Evolutionary conservation across 495 filamentous ascomycete genomes (phyloP), one percentile per base, ranked within the genome.

Genomic region (Pseudevernia furfuracea): DNA sequence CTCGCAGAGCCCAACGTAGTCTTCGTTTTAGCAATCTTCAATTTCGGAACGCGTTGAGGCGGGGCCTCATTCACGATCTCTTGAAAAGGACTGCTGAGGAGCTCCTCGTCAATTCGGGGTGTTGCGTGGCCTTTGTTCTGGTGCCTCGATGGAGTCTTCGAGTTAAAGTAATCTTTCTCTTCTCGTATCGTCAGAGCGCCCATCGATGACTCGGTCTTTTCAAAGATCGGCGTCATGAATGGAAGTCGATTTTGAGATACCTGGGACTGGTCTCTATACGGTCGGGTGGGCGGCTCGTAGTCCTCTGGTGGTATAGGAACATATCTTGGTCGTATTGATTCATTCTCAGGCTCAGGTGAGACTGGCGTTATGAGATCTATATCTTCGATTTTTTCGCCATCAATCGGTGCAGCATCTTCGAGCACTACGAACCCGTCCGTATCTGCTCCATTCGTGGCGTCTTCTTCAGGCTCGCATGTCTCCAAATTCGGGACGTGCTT

Each of bases 161-260:
- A 78, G 69, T 78, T 81, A 72, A 85, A 85, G 57, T 82, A 80
- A 74, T 80, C 76, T 68, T 83, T 78, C 58, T 85, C 74, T 70
- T 79, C 73, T 70, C 77, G 67, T 67, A 74, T 78, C 3, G 87
- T 87, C 56, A 82, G 79, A 34, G 87, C 77, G 32, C 85, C 86
- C 28, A 96, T 72, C 0, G 91, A 94, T 28, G 85, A 89, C 74
- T 98, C 94, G 0, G 94, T 98, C 68, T 88, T 88, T 73, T 98
- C 94, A 10, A 93, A 90, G 65, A 98, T 98, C 17, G 94, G 94
- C 1, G 94, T 98, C 94, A 98, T 98, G 74, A 96, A 97, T 43
- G 92, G 94, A 11, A 97, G 79, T 58, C 91, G 86, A 72, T 88
- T 95, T 67, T 96, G 92, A 66, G 90, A 88, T 60, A 85, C 79